These are phyloP conservation scores for Sporothrix protearum DNA, from an alignment of 2,329 filamentous ascomycete species.

Conservation along the genomic window DNA sequence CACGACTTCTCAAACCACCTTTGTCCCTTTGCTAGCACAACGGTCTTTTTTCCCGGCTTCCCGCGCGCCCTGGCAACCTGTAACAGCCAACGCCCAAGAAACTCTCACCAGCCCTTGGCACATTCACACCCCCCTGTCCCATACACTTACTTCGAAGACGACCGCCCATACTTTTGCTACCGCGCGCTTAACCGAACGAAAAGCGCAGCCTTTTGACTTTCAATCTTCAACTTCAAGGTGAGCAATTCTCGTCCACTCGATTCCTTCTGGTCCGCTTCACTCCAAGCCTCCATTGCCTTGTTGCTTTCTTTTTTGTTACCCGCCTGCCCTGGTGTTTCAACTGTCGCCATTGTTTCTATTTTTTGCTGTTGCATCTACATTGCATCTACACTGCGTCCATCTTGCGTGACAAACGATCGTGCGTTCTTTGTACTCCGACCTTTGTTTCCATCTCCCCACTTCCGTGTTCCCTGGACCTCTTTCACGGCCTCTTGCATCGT, in stretches of 20 bases:
- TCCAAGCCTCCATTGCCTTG: neutral
- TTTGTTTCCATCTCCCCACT: neutral
- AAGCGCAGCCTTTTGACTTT: neutral
- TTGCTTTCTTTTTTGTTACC: neutral
- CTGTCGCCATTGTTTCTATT: conserved; percentile 6
- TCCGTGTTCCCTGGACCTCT: neutral
- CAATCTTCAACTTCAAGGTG: conserved; percentile 9
- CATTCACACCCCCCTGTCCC: neutral
- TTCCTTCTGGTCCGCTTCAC: neutral
- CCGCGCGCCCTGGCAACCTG: conserved; percentile 8
- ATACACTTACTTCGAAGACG: neutral
- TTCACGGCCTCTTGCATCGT: neutral
- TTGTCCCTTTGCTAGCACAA: neutral
- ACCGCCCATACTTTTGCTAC: conserved; percentile 11
- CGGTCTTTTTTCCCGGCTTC: neutral
- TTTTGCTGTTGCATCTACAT: neutral
- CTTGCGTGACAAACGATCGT: neutral
- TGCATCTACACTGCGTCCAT: neutral
- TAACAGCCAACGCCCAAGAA: neutral
- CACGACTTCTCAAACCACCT: neutral
- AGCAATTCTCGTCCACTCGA: conserved; percentile 21
- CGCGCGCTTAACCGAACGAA: conserved; percentile 26
- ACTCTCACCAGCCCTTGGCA: conserved; percentile 12
- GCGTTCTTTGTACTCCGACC: conserved; percentile 5
- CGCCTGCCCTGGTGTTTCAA: conserved; percentile 10